phyloP scores from a whole-genome alignment of 805 yeast genomes.

The Suhomyces vadensis region DNA sequence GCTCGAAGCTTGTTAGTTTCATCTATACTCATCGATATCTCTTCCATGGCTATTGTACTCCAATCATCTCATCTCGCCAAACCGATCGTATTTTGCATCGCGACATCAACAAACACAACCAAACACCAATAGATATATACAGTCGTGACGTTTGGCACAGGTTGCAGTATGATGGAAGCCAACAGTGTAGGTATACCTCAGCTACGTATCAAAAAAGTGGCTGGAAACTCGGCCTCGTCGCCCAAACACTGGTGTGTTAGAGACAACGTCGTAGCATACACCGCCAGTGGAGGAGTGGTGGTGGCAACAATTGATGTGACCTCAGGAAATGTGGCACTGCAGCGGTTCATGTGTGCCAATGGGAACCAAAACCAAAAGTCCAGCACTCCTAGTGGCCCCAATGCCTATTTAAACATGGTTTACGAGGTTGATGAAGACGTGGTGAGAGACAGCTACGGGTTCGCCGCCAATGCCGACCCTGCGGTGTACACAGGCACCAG shows the following conservation, averaged over 20 bases:
- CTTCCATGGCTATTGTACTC: slow-evolving; percentile 3
- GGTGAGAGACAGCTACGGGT: slow-evolving; percentile 38
- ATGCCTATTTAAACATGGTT: slow-evolving; percentile 32
- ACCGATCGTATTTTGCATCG: neutral
- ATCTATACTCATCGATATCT: slow-evolving; percentile 31
- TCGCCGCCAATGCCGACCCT: slow-evolving; percentile 30
- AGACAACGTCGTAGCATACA: slow-evolving; percentile 48
- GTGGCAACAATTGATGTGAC: slow-evolving; percentile 38
- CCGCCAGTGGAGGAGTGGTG: slow-evolving; percentile 63
- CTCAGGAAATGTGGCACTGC: slow-evolving; percentile 25
- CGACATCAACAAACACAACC: neutral
- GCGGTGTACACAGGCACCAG: slow-evolving; percentile 22
- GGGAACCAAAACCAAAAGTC: slow-evolving; percentile 6
- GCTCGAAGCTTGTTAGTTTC: slow-evolving; percentile 46
- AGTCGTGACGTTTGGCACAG: no score
- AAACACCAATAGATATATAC: neutral
- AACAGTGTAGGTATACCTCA: neutral
- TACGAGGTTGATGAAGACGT: slow-evolving; percentile 10
- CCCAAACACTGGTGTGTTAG: slow-evolving; percentile 43
- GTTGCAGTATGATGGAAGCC: slow-evolving; percentile 14
- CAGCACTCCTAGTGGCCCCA: slow-evolving; percentile 17
- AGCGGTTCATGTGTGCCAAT: slow-evolving; percentile 56
- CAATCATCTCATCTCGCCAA: neutral
- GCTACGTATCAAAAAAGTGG: slow-evolving; percentile 13
- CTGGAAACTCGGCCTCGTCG: slow-evolving; percentile 50